phyloP scores from a whole-genome alignment of 805 yeast genomes.

The Cyberlindnera japonica region DNA sequence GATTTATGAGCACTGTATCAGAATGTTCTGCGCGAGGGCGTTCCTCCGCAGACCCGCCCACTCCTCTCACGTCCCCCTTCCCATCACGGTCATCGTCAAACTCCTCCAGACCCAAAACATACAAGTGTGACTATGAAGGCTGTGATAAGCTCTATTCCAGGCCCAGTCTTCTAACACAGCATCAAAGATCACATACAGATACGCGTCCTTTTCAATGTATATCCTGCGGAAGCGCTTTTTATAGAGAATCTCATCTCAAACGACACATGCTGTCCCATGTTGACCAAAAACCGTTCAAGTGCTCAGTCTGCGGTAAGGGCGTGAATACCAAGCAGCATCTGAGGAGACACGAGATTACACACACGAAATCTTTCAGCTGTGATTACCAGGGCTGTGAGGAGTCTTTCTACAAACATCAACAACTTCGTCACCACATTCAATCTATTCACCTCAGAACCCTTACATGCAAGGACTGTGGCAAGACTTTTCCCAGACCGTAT shows the following conservation, averaged over 20 bases:
- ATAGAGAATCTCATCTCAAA: constrained; percentile 74
- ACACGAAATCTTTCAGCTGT: constrained; percentile 64
- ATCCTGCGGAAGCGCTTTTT: constrained; percentile 61
- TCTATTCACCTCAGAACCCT: constrained; percentile 55
- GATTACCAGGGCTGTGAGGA: constrained; percentile 58
- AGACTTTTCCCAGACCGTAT: constrained; percentile 59
- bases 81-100: constrained; percentile 29
- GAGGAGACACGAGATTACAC: constrained; percentile 78
- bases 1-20: background rate
- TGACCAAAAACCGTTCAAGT: constrained; percentile 63
- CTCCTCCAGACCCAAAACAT: constrained; percentile 52
- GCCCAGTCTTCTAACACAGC: constrained; percentile 83
- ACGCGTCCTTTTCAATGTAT: constrained; percentile 72
- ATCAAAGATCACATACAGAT: constrained; percentile 71
- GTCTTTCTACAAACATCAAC: constrained; percentile 70
- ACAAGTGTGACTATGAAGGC: constrained; percentile 57
- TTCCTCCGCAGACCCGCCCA: constrained; percentile 9
- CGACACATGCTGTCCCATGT: constrained; percentile 69
- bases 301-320: constrained; percentile 78
- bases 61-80: constrained; percentile 8
- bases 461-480: constrained; percentile 60
- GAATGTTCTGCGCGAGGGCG: constrained; percentile 1
- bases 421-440: constrained; percentile 66
- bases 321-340: constrained; percentile 78
- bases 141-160: constrained; percentile 77